phyloP scores from a whole-genome alignment of 1,284 basidiomycete species.

The Leucoagaricus sp. region DNA sequence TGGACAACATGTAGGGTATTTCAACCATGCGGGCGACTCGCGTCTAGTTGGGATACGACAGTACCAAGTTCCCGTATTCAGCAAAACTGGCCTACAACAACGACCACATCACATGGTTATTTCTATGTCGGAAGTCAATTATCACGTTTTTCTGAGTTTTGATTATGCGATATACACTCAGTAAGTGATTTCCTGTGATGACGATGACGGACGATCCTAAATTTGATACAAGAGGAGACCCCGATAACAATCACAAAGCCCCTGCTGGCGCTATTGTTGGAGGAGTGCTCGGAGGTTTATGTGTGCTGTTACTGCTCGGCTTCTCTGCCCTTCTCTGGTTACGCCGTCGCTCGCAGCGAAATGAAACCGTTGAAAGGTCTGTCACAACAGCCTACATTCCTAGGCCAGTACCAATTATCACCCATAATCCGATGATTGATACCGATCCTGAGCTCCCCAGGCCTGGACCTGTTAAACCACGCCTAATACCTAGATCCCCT shows the following conservation, averaged over 20 bases:
- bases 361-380: too few relatives aligned
- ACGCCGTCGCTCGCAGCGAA: background rate
- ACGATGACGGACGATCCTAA: background rate
- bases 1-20: slow-evolving; percentile 12
- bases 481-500: background rate
- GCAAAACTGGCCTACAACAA: slow-evolving; percentile 20
- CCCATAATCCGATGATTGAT: slow-evolving; percentile 22
- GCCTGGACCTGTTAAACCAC: background rate
- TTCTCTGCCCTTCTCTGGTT: background rate
- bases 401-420: background rate
- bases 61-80: slow-evolving; percentile 26
- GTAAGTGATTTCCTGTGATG: background rate
- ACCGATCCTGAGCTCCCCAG: background rate
- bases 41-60: slow-evolving; percentile 13
- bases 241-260: too few relatives aligned
- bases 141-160: slow-evolving; percentile 14
- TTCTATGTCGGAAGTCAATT: slow-evolving; percentile 15
- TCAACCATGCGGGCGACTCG: slow-evolving; percentile 20
- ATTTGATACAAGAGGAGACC: too few relatives aligned
- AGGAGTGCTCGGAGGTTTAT: background rate
- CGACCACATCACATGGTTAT: slow-evolving; percentile 29
- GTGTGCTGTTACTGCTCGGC: slow-evolving; percentile 1
- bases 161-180: slow-evolving; percentile 15
- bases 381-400: background rate
- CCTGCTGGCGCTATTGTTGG: background rate